Evolutionary conservation across 495 filamentous ascomycete species (phyloP), one percentile per base, ranked within the genome.

Genomic region (Paragyromitra xinjiangensis): DNA sequence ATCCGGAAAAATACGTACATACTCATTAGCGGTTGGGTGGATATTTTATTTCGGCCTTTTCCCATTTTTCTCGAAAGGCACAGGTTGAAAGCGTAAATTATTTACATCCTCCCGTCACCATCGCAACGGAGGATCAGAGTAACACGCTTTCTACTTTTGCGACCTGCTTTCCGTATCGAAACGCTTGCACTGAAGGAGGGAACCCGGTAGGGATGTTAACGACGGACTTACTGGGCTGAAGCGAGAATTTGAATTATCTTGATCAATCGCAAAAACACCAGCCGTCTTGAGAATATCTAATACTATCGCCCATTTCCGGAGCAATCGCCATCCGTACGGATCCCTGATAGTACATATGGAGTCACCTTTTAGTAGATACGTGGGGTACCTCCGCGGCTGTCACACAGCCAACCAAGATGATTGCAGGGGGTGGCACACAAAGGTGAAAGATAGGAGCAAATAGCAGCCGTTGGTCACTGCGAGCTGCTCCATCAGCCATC

Each of bases 361-460:
- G 74, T 77, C 74, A 77, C 74, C 74, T 44, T 72, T 77, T 66
- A 61, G 69, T 71, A 71, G 56, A 29, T 71, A 24, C 76, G 76
- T 79, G 77, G 73, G 73, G 59, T 75, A 78, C 74, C 66, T 79
- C 77, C 77, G 74, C 77, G 77, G 77, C 69, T 73, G 77, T 71
- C 40, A 40, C 61, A 78, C 50, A 78, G 24, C 65, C 34, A 55
- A 70, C 75, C 51, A 61, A 50, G 74, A 67, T 62, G 74, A 78
- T 78, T 78, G 61, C 77, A 72, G 77, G 77, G 75, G 75, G 40
- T 19, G 34, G 55, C 44, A 65, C 73, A 71, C 59, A 50, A 37
- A 50, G 16, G 69, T 55, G 56, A 12, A 71, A 79, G 77, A 79
- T 79, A 78, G 74, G 77, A 78, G 66, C 77, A 74, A 76, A 76